phyloP scores from a whole-genome alignment of 2,329 filamentous ascomycete species.

The Penicillium sp. region DNA sequence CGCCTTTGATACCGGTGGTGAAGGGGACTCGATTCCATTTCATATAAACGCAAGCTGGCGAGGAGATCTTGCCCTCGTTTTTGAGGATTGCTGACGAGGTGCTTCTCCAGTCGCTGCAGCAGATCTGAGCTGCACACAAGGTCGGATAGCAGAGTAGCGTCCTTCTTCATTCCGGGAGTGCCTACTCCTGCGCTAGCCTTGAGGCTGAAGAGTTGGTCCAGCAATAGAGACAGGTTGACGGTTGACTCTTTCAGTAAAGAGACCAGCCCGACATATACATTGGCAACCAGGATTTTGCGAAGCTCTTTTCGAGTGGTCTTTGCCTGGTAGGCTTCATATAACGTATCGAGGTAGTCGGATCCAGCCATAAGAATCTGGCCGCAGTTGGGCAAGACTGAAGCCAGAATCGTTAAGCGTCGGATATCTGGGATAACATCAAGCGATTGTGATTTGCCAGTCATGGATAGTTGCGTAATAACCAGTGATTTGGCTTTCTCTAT shows the following conservation, averaged over 20 bases:
- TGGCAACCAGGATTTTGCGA: constrained; percentile 68
- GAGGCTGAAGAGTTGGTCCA: constrained; percentile 81
- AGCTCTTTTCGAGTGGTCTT: constrained; percentile 61
- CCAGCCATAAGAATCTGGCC: constrained; percentile 73
- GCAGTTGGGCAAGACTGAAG: constrained; percentile 44
- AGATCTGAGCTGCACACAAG: constrained; percentile 79
- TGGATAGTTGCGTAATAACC: constrained; percentile 35
- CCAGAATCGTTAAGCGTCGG: constrained; percentile 42
- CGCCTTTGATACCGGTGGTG: constrained; percentile 47
- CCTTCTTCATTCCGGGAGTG: constrained; percentile 40
- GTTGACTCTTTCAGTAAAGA: constrained; percentile 67
- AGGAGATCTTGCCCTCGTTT: constrained; percentile 46
- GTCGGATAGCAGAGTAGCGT: constrained; percentile 71
- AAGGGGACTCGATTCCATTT: constrained; percentile 38
- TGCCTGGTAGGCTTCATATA: constrained; percentile 52
- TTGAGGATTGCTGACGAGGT: constrained; percentile 36
- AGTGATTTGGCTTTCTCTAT: constrained; percentile 39
- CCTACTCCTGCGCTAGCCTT: constrained; percentile 70
- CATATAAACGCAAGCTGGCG: constrained; percentile 42
- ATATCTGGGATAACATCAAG: constrained; percentile 29
- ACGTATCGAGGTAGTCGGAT: constrained; percentile 81
- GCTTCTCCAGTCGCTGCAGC: constrained; percentile 49
- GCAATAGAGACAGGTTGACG: constrained; percentile 71
- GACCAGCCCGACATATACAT: constrained; percentile 72
- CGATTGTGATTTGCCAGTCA: constrained; percentile 10